Evolutionary conservation across 116 monocot species (phyloP).

Genomic region (Zostera marina): DNA sequence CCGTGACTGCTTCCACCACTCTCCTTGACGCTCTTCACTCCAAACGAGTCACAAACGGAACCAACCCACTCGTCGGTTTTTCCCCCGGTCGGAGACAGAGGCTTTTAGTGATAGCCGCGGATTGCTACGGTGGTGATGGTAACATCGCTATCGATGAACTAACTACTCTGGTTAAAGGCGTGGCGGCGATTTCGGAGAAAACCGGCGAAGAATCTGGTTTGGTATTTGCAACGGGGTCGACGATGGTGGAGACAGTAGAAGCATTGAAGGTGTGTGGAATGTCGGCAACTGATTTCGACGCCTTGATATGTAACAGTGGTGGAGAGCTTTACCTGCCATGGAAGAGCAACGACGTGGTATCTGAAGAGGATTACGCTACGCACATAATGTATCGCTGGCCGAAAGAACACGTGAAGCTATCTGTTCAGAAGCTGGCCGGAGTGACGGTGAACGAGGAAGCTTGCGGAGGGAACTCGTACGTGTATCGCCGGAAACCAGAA

Average conservation of each 20-base stretch:
- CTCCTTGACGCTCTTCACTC: conserved; percentile 23
- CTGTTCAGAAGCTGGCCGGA: conserved; percentile 22
- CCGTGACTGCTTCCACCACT: too few species aligned
- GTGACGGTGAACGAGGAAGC: conserved; percentile 24
- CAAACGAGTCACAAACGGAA: neutral
- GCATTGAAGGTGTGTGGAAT: conserved; percentile 19
- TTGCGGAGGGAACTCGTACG: conserved; percentile 26
- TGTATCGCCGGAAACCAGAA: conserved; percentile 27
- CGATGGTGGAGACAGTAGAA: conserved; percentile 19
- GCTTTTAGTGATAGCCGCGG: conserved; percentile 36
- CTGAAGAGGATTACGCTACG: conserved; percentile 30
- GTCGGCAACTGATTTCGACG: conserved; percentile 32
- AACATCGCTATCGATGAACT: conserved; percentile 2
- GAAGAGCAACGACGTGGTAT: conserved; percentile 10
- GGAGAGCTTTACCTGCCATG: conserved; percentile 54
- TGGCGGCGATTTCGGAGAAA: conserved; percentile 7
- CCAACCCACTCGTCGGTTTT: neutral
- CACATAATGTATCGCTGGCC: conserved; percentile 53
- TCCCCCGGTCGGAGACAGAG: conserved; percentile 21
- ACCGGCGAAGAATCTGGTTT: conserved; percentile 19
- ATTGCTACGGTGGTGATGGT: conserved; percentile 39
- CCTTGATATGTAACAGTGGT: conserved; percentile 57
- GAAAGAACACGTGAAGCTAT: conserved; percentile 23
- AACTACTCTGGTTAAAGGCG: conserved; percentile 5
- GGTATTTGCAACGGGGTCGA: conserved; percentile 34